Evolutionary conservation across 2,329 filamentous ascomycete species (phyloP).

Genomic region (Scedosporium aurantiacum): DNA sequence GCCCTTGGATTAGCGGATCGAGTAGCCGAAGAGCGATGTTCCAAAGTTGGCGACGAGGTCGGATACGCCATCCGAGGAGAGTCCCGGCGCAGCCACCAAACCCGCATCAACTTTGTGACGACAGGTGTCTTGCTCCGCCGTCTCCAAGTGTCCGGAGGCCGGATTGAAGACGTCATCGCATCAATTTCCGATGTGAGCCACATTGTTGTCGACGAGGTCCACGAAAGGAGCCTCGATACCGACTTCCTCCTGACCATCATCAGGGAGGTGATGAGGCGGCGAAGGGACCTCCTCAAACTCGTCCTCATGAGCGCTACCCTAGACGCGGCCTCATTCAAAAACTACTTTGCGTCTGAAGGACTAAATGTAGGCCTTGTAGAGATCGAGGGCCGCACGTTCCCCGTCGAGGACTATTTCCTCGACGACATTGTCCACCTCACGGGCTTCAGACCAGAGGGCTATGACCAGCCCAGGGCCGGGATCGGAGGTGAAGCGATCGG

Average conservation of each 20-base stretch:
- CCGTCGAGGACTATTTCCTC: slow-evolving; percentile 80
- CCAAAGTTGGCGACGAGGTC: slow-evolving; percentile 71
- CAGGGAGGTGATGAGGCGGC: slow-evolving; percentile 63
- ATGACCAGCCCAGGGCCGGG: slow-evolving; percentile 34
- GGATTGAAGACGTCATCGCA: slow-evolving; percentile 66
- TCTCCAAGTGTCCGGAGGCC: slow-evolving; percentile 79
- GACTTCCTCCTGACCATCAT: slow-evolving; percentile 87
- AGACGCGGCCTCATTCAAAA: slow-evolving; percentile 73
- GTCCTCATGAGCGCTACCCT: slow-evolving; percentile 95
- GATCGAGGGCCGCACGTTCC: slow-evolving; percentile 80
- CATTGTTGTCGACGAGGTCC: slow-evolving; percentile 91
- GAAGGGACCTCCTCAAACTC: slow-evolving; percentile 73
- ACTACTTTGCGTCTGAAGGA: slow-evolving; percentile 66
- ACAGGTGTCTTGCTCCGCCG: slow-evolving; percentile 85
- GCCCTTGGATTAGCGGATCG: slow-evolving; percentile 88
- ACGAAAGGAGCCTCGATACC: slow-evolving; percentile 88
- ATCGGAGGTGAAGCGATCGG: slow-evolving; percentile 42
- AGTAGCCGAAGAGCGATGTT: slow-evolving; percentile 84
- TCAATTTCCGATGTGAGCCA: slow-evolving; percentile 87
- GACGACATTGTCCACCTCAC: slow-evolving; percentile 79
- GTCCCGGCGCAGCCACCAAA: slow-evolving; percentile 60
- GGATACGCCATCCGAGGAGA: slow-evolving; percentile 90
- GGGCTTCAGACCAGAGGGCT: slow-evolving; percentile 49
- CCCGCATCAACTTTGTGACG: slow-evolving; percentile 90
- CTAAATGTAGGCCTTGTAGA: slow-evolving; percentile 67